Percentiles rank a stretch among this genome's conserved stretches.
Evolutionary conservation across 768 basidiomycete species (phyloP).

Genomic region (Kwoniella shandongensis): DNA sequence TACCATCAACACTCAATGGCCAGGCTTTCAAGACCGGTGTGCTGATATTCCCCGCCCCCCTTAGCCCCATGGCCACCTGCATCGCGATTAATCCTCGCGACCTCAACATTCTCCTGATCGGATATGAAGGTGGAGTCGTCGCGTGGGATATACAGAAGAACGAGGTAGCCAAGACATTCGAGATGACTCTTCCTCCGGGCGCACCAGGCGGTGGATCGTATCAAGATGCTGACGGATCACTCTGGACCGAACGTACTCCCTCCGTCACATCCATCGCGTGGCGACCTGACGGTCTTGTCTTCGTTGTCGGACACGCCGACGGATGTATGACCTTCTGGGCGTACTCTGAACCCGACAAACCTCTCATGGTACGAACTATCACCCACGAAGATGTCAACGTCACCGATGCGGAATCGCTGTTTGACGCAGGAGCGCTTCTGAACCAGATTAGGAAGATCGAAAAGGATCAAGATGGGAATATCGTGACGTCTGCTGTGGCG

Average conservation of each 20-base stretch:
- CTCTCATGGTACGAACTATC: constrained; percentile 72
- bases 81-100: constrained; percentile 69
- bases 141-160: constrained; percentile 55
- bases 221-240: constrained; percentile 57
- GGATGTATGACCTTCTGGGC: constrained; percentile 83
- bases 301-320: constrained; percentile 77
- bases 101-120: constrained; percentile 69
- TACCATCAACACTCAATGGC: background rate
- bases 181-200: constrained; percentile 71
- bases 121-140: constrained; percentile 62
- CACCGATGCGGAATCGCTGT: constrained; percentile 55
- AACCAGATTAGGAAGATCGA: constrained; percentile 26
- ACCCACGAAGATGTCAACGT: constrained; percentile 56
- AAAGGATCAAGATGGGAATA: constrained; percentile 29
- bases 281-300: constrained; percentile 70
- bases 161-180: constrained; percentile 61
- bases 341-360: constrained; percentile 70
- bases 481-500: constrained; percentile 26
- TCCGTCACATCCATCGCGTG: constrained; percentile 70
- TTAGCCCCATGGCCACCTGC: constrained; percentile 63
- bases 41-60: constrained; percentile 2
- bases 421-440: constrained; percentile 52
- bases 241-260: constrained; percentile 69
- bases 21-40: background rate
- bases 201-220: constrained; percentile 76